Evolutionary conservation across 2,329 filamentous ascomycete genomes (phyloP), one percentile per base, ranked within the genome.

Genomic region (Penicillium sp.): DNA sequence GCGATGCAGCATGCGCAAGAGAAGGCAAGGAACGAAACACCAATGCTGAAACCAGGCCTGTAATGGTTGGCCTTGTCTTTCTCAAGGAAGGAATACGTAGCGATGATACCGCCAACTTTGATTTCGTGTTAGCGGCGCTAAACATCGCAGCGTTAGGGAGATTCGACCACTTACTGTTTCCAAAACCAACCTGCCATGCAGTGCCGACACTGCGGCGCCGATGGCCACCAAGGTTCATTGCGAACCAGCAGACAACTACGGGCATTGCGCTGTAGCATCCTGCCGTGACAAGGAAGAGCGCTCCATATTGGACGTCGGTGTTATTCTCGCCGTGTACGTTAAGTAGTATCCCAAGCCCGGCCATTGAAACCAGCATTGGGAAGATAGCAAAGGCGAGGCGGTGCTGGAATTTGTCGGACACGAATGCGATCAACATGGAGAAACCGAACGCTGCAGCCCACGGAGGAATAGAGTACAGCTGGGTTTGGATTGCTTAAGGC

Each of bases 201-300:
- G 86, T 86, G 13, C 90, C 90, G 17, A 93, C 85, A 8, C 88
- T 84, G 48, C 90, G 83, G 3, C 90, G 84, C 61, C 88, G 88
- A 72, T 93, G 91, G 0, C 90, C 90, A 2, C 87, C 87, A 1
- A 92, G 80, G 69, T 93, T 93, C 86, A 92, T 92, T 69, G 89
- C 90, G 76, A 90, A 93, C 90, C 91, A 93, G 75, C 90, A 93
- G 7, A 93, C 86, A 48, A 93, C 87, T 31, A 97, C 88, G 0
- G 94, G 93, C 90, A 97, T 93, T n/a, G 93, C 91, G 1, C 88
- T 88, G 78, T 96, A 97, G 0, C 86, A 85, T 54, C 92, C 92
- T 79, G 88, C 88, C 2, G 91, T 90, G 54, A 96, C 87, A 35
- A 97, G 81, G 81, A 96, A 96, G 0, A 97, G 84, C 0, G 90